phyloP scores from a whole-genome alignment of 257 asterid species.

The Nicotiana otophora region DNA sequence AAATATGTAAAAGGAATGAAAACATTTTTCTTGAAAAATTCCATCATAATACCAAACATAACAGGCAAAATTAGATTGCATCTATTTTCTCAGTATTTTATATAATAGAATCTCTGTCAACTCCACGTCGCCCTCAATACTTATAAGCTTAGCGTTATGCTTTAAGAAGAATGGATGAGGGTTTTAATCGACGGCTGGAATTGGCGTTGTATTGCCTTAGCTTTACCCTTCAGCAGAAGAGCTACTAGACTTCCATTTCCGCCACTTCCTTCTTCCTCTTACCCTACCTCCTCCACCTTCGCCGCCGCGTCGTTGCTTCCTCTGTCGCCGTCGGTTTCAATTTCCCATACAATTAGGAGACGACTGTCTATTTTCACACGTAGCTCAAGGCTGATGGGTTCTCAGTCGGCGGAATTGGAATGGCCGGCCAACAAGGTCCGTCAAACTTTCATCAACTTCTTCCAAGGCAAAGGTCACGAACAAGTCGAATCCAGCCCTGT shows the following conservation, averaged over 20 bases:
- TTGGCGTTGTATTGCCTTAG: constrained; percentile 12
- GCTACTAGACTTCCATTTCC: not conserved
- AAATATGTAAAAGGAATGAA: no score
- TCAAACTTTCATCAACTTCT: constrained; percentile 57
- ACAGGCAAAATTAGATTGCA: not conserved
- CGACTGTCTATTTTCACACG: constrained; percentile 4
- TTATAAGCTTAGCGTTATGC: no score
- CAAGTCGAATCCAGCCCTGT: constrained; percentile 83
- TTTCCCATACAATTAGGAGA: not conserved
- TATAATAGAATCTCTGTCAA: not conserved
- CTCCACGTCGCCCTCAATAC: not conserved
- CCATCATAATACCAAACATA: no score
- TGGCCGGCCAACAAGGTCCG: constrained; percentile 77
- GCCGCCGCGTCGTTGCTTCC: constrained; percentile 1
- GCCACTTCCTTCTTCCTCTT: constrained; percentile 5
- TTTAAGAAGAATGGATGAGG: constrained; percentile 50
- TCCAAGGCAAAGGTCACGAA: constrained; percentile 54
- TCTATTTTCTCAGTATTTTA: not conserved
- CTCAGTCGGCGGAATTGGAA: constrained; percentile 42
- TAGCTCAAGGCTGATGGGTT: constrained; percentile 39
- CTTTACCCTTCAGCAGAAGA: not conserved
- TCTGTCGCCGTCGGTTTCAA: not conserved
- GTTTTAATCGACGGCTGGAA: constrained; percentile 26
- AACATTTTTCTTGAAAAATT: no score
- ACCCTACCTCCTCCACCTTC: constrained; percentile 19